Percentiles rank a stretch among this genome's conserved stretches.
Conservation (phyloP, 2,329 filamentous ascomycete species). For the Podosphaera xanthii region DNA sequence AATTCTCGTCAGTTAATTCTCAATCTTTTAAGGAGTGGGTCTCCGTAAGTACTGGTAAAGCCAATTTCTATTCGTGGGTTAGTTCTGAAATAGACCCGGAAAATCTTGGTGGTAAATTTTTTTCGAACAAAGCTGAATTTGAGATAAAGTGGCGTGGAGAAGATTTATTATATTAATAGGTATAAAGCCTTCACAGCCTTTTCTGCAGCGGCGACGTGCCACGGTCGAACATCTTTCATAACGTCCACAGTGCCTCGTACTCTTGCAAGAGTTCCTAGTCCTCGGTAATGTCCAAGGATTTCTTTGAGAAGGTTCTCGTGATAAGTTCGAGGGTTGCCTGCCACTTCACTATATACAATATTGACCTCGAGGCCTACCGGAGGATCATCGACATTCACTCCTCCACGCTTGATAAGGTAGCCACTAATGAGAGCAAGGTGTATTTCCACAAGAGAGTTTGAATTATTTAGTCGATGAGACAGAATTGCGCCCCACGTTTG, state of each 20-base stretch:
- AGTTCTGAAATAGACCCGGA: too few species aligned
- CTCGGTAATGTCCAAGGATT: slow-evolving; percentile 45
- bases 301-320: slow-evolving; percentile 47
- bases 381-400: slow-evolving; percentile 30
- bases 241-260: slow-evolving; percentile 38
- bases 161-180: slow-evolving; percentile 28
- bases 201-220: slow-evolving; percentile 53
- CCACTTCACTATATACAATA: slow-evolving; percentile 29
- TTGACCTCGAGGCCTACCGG: slow-evolving; percentile 41
- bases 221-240: slow-evolving; percentile 42
- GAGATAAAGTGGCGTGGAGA: not conserved
- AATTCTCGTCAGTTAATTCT: too few species aligned
- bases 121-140: too few species aligned
- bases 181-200: slow-evolving; percentile 44
- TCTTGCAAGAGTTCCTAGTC: slow-evolving; percentile 43
- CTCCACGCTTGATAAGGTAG: slow-evolving; percentile 41
- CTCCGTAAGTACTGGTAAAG: too few species aligned
- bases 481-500: slow-evolving; percentile 56
- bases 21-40: too few species aligned
- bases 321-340: slow-evolving; percentile 14
- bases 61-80: too few species aligned
- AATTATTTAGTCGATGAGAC: slow-evolving; percentile 40
- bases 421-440: slow-evolving; percentile 37
- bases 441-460: slow-evolving; percentile 28
- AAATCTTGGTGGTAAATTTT: too few species aligned